Conservation (phyloP, 2,329 filamentous ascomycete species). For the Ilyonectria sp. region DNA sequence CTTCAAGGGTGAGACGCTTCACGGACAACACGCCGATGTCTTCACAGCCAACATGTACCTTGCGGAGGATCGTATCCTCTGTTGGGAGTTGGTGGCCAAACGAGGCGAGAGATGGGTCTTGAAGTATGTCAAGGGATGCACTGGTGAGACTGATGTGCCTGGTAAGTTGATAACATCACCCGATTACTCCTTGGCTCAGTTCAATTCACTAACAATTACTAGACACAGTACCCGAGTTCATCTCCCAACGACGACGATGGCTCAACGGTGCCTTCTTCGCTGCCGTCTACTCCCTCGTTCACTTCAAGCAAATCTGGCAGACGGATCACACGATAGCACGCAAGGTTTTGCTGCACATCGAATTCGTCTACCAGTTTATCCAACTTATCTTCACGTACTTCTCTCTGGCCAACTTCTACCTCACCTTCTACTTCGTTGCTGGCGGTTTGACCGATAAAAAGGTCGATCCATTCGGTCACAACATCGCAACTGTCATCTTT, state of each 20-base stretch:
- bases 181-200: background rate
- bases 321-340: constrained; percentile 93
- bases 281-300: constrained; percentile 95
- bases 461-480: constrained; percentile 93
- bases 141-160: constrained; percentile 97
- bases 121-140: constrained; percentile 97
- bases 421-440: constrained; percentile 98
- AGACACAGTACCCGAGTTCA: constrained; percentile 96
- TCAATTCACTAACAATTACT: constrained; percentile 43
- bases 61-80: constrained; percentile 90
- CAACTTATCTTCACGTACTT: constrained; percentile 97
- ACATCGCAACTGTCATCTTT: constrained; percentile 89
- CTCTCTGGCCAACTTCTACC: constrained; percentile 98
- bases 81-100: constrained; percentile 97
- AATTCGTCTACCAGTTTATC: constrained; percentile 95
- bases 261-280: constrained; percentile 99
- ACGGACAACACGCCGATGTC: constrained; percentile 95
- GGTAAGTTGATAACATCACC: constrained; percentile 69
- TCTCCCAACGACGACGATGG: constrained; percentile 96
- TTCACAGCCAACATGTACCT: constrained; percentile 98
- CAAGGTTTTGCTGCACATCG: constrained; percentile 93
- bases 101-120: constrained; percentile 95
- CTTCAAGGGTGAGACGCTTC: constrained; percentile 98
- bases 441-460: constrained; percentile 85
- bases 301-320: constrained; percentile 92